Base-by-base conservation (phyloP, 2,329 filamentous ascomycete genomes). In the Trichoderma endophyticum region DNA sequence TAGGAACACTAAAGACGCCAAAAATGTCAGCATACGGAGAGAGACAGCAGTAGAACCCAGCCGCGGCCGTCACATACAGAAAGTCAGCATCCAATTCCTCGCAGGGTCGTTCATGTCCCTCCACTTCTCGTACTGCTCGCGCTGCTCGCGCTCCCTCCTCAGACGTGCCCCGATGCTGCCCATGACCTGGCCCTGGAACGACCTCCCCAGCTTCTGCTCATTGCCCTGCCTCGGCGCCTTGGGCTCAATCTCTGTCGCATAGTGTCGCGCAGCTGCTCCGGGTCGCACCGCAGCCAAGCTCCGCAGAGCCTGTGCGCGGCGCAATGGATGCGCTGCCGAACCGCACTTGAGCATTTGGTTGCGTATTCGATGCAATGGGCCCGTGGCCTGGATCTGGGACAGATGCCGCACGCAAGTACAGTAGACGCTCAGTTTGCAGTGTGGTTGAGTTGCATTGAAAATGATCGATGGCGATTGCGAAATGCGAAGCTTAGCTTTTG, bases 121-220 rank as follows among this genome's bases (percentile, higher is more conserved):
- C 81, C 81, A 83, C 69, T 79, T 75, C 76, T 83, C 81, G 39
- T 86, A 88, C 74, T 85, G 83, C 76, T 84, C 85, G 28, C 86
- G 82, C 78, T 89, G 86, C 72, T 84, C 83, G 64, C 83, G 82
- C 79, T 90, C 88, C n/a, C 85, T 81, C 74, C 84, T 82, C 74
- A 90, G 81, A 72, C 88, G 85, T 70, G 85, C 82, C 65, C 83
- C 84, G 64, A 89, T 88, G 74, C 87, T 89, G 75, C 88, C 86
- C 77, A 88, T 87, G 76, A 90, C 84, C 80, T 90, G 88, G 24
- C 87, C 87, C 76, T 87, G 85, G 77, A 90, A 90, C 4, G 83
- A 80, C 61, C 83, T 75, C 18, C 80, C 82, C 30, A 79, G 77
- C 76, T 77, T 83, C 74, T 79, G 75, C 75, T 83, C 82, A 71